Conservation (phyloP, 495 filamentous ascomycete species). For the Podospora didyma region DNA sequence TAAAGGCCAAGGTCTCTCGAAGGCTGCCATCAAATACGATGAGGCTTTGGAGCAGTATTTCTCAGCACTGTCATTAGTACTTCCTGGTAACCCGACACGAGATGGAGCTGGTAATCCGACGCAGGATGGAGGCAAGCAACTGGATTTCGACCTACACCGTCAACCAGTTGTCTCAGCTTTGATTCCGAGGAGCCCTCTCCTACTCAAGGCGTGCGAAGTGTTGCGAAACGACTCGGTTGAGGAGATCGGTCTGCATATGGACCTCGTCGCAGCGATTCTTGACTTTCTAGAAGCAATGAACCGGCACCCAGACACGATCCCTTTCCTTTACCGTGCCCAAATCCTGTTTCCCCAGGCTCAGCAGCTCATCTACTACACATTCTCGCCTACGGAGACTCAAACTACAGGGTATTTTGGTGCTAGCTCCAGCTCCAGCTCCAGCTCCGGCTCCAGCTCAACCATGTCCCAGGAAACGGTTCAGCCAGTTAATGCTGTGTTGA, state of each 20-base stretch:
- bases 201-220: constrained; percentile 23
- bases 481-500: not conserved
- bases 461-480: constrained; percentile 6
- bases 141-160: constrained; percentile 12
- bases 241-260: constrained; percentile 17
- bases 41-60: constrained; percentile 10
- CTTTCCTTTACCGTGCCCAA: constrained; percentile 15
- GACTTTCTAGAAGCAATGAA: constrained; percentile 24
- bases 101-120: not conserved
- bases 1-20: too few species aligned
- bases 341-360: constrained; percentile 14
- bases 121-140: not conserved
- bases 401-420: too few species aligned
- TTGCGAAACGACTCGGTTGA: constrained; percentile 27
- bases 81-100: constrained; percentile 1
- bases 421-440: too few species aligned
- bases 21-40: too few species aligned
- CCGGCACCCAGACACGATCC: constrained; percentile 13
- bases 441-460: not conserved
- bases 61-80: constrained; percentile 11
- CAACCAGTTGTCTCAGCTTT: constrained; percentile 20
- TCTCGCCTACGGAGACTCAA: not conserved
- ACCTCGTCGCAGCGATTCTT: constrained; percentile 21
- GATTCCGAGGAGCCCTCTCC: constrained; percentile 30
- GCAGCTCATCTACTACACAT: constrained; percentile 11